Evolutionary conservation across 495 filamentous ascomycete species (phyloP), one percentile per base, ranked within the genome.

Genomic region (Bryoglossum gracile): DNA sequence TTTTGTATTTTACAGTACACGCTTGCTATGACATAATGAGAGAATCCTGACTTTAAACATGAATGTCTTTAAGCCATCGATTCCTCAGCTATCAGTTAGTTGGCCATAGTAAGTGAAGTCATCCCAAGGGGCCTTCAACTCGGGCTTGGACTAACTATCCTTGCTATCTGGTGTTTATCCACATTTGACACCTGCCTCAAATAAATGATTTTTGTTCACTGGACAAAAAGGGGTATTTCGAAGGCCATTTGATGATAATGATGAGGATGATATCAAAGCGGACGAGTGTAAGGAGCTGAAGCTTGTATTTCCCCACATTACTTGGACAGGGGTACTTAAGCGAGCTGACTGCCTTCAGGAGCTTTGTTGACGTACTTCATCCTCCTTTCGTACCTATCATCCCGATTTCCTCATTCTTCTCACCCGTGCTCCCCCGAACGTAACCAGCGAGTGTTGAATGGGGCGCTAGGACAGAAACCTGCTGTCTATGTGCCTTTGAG

Each of bases 31-130:
- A 48, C 36, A 48, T 54, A 54, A 54, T 54, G 51, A 54, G 34
- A 50, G 32, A 28, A 36, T 51, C 3, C 8, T 45, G 26, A 30
- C 13, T 30, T 30, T 30, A n/a, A n/a, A n/a, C n/a, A n/a, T n/a
- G n/a, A n/a, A n/a, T n/a, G n/a, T n/a, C n/a, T n/a, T n/a, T n/a
- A n/a, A n/a, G n/a, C 60, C 72, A 49, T 76, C 73, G 43, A 77
- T 75, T 17, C 67, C 67, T 72, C 72, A 77, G 14, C 67, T 60
- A 10, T 37, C 49, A 2, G 57, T 62, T 11, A 73, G 53, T 19
- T 64, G 59, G 2, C 57, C 63, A 26, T 48, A 58, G 49, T 71
- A 73, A 2, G 59, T 58, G 53, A 57, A 71, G 11, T 33, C 39
- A 41, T 67, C 63, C 64, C 65, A 72, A 0, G 72, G n/a, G n/a